A percentile compares a stretch with the other conserved stretches of the same genome.
Evolutionary conservation across 2,329 filamentous ascomycete genomes (phyloP).

Genomic region (Colletotrichum falcatum): DNA sequence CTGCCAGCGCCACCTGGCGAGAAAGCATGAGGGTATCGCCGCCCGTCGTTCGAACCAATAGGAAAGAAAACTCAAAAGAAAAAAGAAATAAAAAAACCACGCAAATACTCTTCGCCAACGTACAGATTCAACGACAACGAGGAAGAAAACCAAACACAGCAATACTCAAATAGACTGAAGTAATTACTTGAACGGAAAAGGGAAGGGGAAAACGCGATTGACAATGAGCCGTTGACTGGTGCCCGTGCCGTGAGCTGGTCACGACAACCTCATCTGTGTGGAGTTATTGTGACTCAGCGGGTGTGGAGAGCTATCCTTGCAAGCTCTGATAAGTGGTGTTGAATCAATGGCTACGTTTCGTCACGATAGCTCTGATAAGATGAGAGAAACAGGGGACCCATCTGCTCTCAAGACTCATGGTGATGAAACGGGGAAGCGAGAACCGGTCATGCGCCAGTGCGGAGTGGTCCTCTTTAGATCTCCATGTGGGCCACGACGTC

Average conservation of each 20-base stretch:
- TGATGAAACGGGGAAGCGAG: constrained; percentile 34
- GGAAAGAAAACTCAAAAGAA: not conserved
- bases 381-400: constrained; percentile 27
- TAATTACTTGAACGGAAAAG: not conserved
- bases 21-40: constrained; percentile 40
- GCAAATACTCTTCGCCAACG: constrained; percentile 16
- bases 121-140: constrained; percentile 14
- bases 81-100: not conserved
- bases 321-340: constrained; percentile 33
- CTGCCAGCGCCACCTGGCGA: constrained; percentile 41
- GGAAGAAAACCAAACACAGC: not conserved
- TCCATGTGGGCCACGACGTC: constrained; percentile 74
- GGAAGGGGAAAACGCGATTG: not conserved
- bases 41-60: constrained; percentile 12
- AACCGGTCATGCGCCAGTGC: constrained; percentile 31
- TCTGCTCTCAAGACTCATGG: constrained; percentile 16
- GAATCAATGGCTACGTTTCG: constrained; percentile 35
- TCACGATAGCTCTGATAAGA: constrained; percentile 30
- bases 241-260: constrained; percentile 9
- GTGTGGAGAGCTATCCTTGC: constrained; percentile 26
- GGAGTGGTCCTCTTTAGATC: constrained; percentile 56
- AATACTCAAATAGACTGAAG: constrained; percentile 5
- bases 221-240: constrained; percentile 26
- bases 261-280: constrained; percentile 4
- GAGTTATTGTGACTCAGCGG: constrained; percentile 15